Evolutionary conservation across 78 protist species (phyloP).

Genomic region (Dictyostelium purpureum): DNA sequence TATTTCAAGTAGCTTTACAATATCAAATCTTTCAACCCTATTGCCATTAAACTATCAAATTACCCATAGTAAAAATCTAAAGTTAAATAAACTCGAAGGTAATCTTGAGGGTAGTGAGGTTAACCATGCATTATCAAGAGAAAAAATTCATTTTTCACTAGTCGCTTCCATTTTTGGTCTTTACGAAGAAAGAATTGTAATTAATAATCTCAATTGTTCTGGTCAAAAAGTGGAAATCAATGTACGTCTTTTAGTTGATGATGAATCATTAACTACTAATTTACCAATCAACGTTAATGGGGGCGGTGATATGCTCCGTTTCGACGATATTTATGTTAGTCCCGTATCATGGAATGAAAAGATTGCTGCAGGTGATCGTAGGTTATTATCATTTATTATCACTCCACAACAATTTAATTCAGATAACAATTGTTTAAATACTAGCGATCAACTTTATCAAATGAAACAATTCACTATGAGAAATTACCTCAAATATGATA

Average conservation of each 20-base stretch:
- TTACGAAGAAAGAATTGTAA: conserved; percentile 46
- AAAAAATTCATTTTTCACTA: conserved; percentile 44
- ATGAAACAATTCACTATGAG: conserved; percentile 46
- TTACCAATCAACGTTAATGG: conserved; percentile 47
- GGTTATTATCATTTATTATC: not conserved
- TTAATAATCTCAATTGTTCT: conserved; percentile 37
- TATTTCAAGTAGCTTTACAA: conserved; percentile 15
- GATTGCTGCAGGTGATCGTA: not conserved
- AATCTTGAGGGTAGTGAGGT: conserved; percentile 62
- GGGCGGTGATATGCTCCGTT: conserved; percentile 41
- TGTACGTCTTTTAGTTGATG: conserved; percentile 67
- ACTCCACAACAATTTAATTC: not conserved
- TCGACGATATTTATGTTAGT: conserved; percentile 57
- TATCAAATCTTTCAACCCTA: conserved; percentile 53
- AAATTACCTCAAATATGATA: conserved; percentile 44
- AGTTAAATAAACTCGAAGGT: not conserved
- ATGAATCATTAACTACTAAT: conserved; percentile 50
- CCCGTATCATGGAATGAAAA: not conserved
- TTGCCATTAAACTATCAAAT: conserved; percentile 43
- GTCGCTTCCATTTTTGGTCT: conserved; percentile 26
- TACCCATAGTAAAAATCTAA: conserved; percentile 25
- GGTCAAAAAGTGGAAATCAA: conserved; percentile 59
- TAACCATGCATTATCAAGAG: conserved; percentile 28
- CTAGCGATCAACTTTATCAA: not conserved
- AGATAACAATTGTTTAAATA: not conserved